Evolutionary conservation across 495 filamentous ascomycete genomes (phyloP).

Genomic region (Penicillium crystallinum): DNA sequence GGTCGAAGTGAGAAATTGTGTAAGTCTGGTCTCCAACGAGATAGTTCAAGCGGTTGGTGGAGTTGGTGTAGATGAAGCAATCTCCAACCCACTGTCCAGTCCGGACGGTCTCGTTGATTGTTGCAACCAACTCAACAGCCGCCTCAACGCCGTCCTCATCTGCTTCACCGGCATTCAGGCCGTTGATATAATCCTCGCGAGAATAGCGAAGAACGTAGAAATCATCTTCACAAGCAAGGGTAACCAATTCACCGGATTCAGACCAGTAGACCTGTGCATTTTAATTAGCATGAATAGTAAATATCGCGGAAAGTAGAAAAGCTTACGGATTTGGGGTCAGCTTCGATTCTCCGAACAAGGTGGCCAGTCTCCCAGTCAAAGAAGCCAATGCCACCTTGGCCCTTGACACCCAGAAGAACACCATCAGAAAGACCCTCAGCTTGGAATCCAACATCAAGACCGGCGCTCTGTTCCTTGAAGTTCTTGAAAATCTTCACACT

Average conservation of each 20-base stretch:
- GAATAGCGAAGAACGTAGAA: conserved; percentile 93
- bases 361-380: conserved; percentile 93
- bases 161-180: conserved; percentile 70
- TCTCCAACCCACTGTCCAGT: conserved; percentile 99
- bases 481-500: conserved; percentile 97
- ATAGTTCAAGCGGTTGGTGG: conserved; percentile 95
- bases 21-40: conserved; percentile 97
- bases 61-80: conserved; percentile 97
- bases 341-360: conserved; percentile 90
- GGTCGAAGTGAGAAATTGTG: conserved; percentile 96
- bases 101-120: conserved; percentile 87
- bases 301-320: not conserved
- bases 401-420: conserved; percentile 89
- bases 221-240: conserved; percentile 89
- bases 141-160: conserved; percentile 96
- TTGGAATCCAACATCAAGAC: conserved; percentile 92
- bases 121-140: conserved; percentile 93
- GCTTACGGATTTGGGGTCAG: conserved; percentile 74
- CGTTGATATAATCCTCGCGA: conserved; percentile 77
- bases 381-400: conserved; percentile 88
- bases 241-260: conserved; percentile 87
- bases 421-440: conserved; percentile 88
- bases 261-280: conserved; percentile 88
- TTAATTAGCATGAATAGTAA: conserved; percentile 11
- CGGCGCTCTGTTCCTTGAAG: conserved; percentile 87